A percentile compares a stretch with the other conserved stretches of the same genome.
Conservation (phyloP, 495 filamentous ascomycete species). For the Stereocaulon alpinum region DNA sequence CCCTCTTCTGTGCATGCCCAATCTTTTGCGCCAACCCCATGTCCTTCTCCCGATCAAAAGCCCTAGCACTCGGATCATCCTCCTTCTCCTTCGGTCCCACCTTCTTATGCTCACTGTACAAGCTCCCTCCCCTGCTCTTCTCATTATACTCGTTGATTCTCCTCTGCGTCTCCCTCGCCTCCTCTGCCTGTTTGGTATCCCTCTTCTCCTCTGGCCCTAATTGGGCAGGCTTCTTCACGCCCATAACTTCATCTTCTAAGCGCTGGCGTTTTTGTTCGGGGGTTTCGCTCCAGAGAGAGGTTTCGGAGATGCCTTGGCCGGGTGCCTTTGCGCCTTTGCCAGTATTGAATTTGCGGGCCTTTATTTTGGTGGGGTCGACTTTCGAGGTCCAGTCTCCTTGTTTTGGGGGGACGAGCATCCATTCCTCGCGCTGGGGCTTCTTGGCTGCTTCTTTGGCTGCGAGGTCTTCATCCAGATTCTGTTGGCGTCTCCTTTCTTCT, state of each 20-base stretch:
- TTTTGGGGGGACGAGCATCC: constrained; percentile 86
- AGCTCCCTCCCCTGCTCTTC: constrained; percentile 15
- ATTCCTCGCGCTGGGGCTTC: constrained; percentile 63
- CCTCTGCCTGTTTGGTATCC: constrained; percentile 26
- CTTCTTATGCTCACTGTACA: constrained; percentile 15
- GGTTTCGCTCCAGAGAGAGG: constrained; percentile 80
- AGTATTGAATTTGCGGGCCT: constrained; percentile 73
- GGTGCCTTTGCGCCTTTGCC: constrained; percentile 47
- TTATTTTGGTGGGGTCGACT: constrained; percentile 75
- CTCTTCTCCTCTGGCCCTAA: constrained; percentile 20
- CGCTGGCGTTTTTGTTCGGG: constrained; percentile 77
- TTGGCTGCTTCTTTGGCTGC: constrained; percentile 28
- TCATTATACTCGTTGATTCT: constrained; percentile 51
- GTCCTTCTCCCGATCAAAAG: constrained; percentile 92
- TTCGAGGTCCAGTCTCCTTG: constrained; percentile 49
- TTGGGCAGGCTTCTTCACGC: constrained; percentile 41
- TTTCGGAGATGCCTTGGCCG: constrained; percentile 30
- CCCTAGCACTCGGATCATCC: constrained; percentile 82
- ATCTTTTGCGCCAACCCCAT: constrained; percentile 68
- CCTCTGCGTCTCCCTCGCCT: constrained; percentile 40
- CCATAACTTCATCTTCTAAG: constrained; percentile 77
- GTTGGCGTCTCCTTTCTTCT: constrained; percentile 19
- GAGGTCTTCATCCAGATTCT: constrained; percentile 17
- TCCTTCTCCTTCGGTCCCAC: constrained; percentile 44
- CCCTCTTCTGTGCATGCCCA: constrained; percentile 59